A percentile compares a stretch with the other conserved stretches of the same genome.
Conservation (phyloP, 2,329 filamentous ascomycete species). For the Elsinoe perseae region DNA sequence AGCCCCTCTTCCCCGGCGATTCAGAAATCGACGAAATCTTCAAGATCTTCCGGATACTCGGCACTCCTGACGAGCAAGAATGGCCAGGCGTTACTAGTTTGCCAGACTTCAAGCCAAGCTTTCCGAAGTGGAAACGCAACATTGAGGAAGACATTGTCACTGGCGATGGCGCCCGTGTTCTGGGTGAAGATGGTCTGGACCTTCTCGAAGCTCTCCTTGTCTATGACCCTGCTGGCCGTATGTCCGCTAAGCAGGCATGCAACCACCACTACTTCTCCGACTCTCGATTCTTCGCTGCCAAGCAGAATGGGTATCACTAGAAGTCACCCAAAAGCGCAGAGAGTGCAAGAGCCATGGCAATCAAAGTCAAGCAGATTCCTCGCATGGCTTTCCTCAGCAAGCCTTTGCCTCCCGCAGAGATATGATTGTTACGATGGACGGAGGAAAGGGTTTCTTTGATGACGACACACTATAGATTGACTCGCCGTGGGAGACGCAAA, state of each 20-base stretch:
- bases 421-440: slow-evolving; percentile 11
- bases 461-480: slow-evolving; percentile 10
- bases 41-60: slow-evolving; percentile 78
- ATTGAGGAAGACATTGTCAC: slow-evolving; percentile 58
- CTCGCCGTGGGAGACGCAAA: background rate
- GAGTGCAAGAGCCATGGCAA: background rate
- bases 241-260: slow-evolving; percentile 82
- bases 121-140: slow-evolving; percentile 82
- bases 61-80: slow-evolving; percentile 70
- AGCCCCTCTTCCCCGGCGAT: slow-evolving; percentile 85
- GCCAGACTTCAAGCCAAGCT: slow-evolving; percentile 85
- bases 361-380: background rate
- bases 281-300: slow-evolving; percentile 17
- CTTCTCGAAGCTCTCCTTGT: slow-evolving; percentile 65
- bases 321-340: slow-evolving; percentile 7
- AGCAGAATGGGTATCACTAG: slow-evolving; percentile 23
- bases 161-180: slow-evolving; percentile 39
- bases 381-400: background rate
- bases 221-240: slow-evolving; percentile 78
- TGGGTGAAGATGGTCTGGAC: slow-evolving; percentile 65
- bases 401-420: slow-evolving; percentile 1
- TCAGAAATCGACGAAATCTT: slow-evolving; percentile 93
- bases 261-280: slow-evolving; percentile 69
- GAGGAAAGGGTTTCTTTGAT: background rate
- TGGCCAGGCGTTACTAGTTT: slow-evolving; percentile 94